phyloP scores from a whole-genome alignment of 805 yeast genomes.

The Millerozyma acaciae region DNA sequence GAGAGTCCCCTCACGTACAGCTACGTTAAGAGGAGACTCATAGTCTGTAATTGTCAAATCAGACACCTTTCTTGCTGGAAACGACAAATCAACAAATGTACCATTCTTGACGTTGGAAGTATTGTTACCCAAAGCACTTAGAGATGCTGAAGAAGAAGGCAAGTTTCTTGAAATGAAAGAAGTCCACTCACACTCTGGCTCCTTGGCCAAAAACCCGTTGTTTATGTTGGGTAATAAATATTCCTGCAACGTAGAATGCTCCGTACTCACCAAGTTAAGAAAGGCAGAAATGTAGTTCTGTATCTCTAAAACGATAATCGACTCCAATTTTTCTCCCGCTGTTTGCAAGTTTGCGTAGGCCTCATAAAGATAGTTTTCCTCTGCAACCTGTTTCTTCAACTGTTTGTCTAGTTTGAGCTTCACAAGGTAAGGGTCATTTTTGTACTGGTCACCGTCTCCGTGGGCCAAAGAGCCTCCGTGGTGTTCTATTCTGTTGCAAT shows the following conservation, averaged over 20 bases:
- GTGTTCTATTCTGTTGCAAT: constrained; percentile 44
- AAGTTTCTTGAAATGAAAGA: constrained; percentile 69
- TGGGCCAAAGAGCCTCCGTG: constrained; percentile 14
- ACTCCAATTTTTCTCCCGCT: constrained; percentile 81
- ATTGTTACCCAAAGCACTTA: constrained; percentile 23
- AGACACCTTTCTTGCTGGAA: constrained; percentile 31
- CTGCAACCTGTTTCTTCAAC: constrained; percentile 70
- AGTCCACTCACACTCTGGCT: constrained; percentile 85
- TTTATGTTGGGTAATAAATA: constrained; percentile 57
- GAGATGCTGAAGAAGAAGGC: constrained; percentile 27
- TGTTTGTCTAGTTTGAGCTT: constrained; percentile 71
- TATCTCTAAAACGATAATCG: constrained; percentile 80
- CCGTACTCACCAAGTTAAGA: constrained; percentile 67
- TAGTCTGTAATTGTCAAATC: constrained; percentile 67
- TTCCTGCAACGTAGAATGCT: constrained; percentile 68
- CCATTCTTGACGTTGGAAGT: constrained; percentile 28
- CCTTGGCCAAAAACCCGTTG: constrained; percentile 61
- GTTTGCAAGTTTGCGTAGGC: constrained; percentile 83
- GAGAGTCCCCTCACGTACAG: constrained; percentile 70
- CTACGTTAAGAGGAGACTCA: constrained; percentile 60
- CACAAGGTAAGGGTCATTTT: constrained; percentile 78
- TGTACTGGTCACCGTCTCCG: constrained; percentile 42
- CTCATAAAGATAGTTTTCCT: constrained; percentile 83
- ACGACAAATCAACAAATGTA: constrained; percentile 38
- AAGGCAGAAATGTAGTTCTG: constrained; percentile 76